Percentiles rank a stretch among this genome's conserved stretches.
Evolutionary conservation across 2,329 filamentous ascomycete species (phyloP).

Genomic region (Amauroascus niger): DNA sequence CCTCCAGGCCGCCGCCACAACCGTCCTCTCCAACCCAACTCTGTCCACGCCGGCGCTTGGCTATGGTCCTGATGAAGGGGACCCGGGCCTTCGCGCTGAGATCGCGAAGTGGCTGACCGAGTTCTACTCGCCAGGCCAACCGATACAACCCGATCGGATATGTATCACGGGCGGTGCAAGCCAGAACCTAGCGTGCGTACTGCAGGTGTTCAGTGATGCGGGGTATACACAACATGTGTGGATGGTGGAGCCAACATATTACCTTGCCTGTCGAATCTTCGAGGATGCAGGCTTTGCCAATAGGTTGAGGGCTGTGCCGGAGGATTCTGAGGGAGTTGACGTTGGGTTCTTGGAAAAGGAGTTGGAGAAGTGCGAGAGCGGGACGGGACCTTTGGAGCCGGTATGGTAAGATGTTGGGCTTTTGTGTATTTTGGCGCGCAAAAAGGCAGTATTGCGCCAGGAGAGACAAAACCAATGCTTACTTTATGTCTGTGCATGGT

Average conservation of each 20-base stretch:
- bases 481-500: too few species aligned
- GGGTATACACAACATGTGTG: slow-evolving; percentile 64
- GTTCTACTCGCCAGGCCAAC: slow-evolving; percentile 45
- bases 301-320: slow-evolving; percentile 58
- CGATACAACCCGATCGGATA: slow-evolving; percentile 51
- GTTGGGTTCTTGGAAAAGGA: slow-evolving; percentile 49
- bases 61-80: slow-evolving; percentile 72
- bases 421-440: not conserved
- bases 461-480: not conserved
- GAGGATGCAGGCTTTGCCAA: slow-evolving; percentile 65
- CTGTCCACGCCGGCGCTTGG: slow-evolving; percentile 56
- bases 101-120: slow-evolving; percentile 60
- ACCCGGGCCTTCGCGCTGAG: slow-evolving; percentile 54
- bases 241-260: slow-evolving; percentile 74
- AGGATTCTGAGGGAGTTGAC: slow-evolving; percentile 70
- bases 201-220: slow-evolving; percentile 74
- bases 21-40: slow-evolving; percentile 51
- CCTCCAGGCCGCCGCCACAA: slow-evolving; percentile 51
- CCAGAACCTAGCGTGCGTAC: slow-evolving; percentile 66
- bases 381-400: slow-evolving; percentile 35
- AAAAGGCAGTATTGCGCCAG: not conserved
- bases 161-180: slow-evolving; percentile 77
- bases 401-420: slow-evolving; percentile 31
- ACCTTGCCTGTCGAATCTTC: slow-evolving; percentile 76
- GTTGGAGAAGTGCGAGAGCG: slow-evolving; percentile 43